A percentile compares a stretch with the other conserved stretches of the same genome.
Evolutionary conservation across 202 grass and related monocot species (phyloP).

Genomic region (Zizania palustris): DNA sequence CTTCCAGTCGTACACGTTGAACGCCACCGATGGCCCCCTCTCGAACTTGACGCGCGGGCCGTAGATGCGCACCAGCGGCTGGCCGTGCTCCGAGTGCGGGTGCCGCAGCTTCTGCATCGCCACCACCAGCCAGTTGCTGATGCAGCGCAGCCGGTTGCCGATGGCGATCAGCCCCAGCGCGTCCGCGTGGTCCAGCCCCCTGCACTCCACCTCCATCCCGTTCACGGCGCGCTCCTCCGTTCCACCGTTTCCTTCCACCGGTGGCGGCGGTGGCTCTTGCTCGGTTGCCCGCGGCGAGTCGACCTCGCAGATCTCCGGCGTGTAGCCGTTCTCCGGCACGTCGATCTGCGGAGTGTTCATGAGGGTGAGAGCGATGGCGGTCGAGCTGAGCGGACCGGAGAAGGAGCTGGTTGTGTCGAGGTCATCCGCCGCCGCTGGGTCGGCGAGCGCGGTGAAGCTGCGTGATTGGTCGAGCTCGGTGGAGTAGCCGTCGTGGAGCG

Average conservation of each 20-base stretch:
- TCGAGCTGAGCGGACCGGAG: conserved; percentile 57
- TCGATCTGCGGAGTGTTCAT: conserved; percentile 21
- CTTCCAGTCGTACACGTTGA: conserved; percentile 95
- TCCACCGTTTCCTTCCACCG: not conserved
- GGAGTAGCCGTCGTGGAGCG: conserved; percentile 58
- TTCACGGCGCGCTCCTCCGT: not conserved
- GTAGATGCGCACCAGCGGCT: conserved; percentile 68
- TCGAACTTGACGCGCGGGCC: conserved; percentile 85
- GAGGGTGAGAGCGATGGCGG: not conserved
- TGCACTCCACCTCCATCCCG: conserved; percentile 65
- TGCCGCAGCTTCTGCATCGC: conserved; percentile 77
- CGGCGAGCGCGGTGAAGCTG: conserved; percentile 36
- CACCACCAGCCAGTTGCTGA: conserved; percentile 87
- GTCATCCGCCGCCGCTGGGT: conserved; percentile 33
- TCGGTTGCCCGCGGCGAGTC: not conserved
- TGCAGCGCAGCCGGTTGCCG: conserved; percentile 72
- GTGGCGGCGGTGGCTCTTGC: not conserved
- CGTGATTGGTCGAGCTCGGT: conserved; percentile 48
- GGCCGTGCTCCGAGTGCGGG: conserved; percentile 55
- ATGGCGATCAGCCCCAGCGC: conserved; percentile 71
- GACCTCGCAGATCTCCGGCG: conserved; percentile 45
- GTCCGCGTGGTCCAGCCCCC: conserved; percentile 78
- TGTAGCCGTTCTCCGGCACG: conserved; percentile 23
- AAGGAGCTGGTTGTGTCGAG: conserved; percentile 67
- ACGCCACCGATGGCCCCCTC: conserved; percentile 70